These are phyloP conservation scores for Cudoniella acicularis DNA, from an alignment of 495 filamentous ascomycete genomes.

Conservation along the genomic window DNA sequence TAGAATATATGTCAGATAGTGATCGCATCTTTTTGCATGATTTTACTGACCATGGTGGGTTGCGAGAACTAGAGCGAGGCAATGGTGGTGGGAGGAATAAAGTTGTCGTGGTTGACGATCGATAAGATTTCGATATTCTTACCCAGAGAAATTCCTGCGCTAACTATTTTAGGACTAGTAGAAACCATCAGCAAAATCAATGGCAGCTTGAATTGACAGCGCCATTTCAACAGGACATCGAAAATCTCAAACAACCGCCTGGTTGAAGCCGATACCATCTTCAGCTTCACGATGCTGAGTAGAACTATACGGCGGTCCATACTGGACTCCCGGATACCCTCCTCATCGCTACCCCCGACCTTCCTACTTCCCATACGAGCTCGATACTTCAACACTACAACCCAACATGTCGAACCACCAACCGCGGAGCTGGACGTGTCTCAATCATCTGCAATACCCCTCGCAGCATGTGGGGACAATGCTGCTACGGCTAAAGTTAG, in stretches of 20 bases:
- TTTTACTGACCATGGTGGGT: conserved; percentile 13
- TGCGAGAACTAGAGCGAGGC: background rate
- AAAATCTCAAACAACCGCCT: background rate
- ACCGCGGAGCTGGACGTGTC: conserved; percentile 6
- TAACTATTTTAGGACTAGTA: background rate
- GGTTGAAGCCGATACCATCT: background rate
- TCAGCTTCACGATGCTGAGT: conserved; percentile 18
- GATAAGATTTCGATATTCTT: conserved; percentile 6
- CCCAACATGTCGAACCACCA: conserved; percentile 27
- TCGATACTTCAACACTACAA: conserved; percentile 25
- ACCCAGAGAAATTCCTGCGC: background rate
- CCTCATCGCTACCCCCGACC: conserved; percentile 33
- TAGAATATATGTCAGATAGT: background rate
- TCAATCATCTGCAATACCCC: background rate
- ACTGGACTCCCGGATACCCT: conserved; percentile 24
- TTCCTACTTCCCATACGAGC: conserved; percentile 31
- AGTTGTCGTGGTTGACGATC: conserved; percentile 6
- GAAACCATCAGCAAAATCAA: background rate
- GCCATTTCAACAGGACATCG: background rate
- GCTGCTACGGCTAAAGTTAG: background rate
- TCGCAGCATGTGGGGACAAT: background rate
- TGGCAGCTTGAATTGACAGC: too few relatives aligned
- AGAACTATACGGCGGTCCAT: conserved; percentile 21
- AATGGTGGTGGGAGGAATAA: background rate
- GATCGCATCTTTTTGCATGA: background rate